Conservation (phyloP, 345 rosid species). For the Hibiscus trionum region DNA sequence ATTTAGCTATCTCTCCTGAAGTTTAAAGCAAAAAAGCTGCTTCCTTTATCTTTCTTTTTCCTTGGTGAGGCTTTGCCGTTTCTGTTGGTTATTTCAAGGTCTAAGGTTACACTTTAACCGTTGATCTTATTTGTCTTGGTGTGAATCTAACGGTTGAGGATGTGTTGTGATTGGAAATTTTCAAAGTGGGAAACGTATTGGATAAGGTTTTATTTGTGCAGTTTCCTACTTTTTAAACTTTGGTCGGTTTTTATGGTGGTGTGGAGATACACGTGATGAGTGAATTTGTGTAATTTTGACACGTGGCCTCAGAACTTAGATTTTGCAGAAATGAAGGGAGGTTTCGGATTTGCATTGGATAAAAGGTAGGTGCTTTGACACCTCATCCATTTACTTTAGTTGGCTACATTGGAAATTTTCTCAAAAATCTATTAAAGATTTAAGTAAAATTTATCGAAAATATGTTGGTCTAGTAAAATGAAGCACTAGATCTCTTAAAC, state of each 20-base stretch:
- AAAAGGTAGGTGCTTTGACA: neutral
- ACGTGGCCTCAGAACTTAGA: slow-evolving; percentile 18
- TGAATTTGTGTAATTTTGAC: neutral
- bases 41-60: neutral
- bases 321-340: neutral
- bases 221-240: neutral
- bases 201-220: slow-evolving; percentile 23
- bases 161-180: neutral
- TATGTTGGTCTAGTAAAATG: too few relatives aligned
- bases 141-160: slow-evolving; percentile 17
- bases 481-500: too few relatives aligned
- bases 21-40: neutral
- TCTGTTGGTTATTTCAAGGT: slow-evolving; percentile 5
- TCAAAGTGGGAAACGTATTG: slow-evolving; percentile 6
- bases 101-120: neutral
- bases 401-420: neutral
- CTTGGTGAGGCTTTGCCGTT: slow-evolving; percentile 1
- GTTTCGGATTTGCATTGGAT: neutral
- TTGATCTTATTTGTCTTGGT: neutral
- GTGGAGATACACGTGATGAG: slow-evolving; percentile 3
- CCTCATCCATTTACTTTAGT: neutral
- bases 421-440: too few relatives aligned
- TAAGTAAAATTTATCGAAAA: too few relatives aligned
- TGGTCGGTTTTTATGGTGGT: slow-evolving; percentile 14
- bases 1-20: neutral